phyloP scores from a whole-genome alignment of 164 flowering plant genomes.

The Sedum album region DNA sequence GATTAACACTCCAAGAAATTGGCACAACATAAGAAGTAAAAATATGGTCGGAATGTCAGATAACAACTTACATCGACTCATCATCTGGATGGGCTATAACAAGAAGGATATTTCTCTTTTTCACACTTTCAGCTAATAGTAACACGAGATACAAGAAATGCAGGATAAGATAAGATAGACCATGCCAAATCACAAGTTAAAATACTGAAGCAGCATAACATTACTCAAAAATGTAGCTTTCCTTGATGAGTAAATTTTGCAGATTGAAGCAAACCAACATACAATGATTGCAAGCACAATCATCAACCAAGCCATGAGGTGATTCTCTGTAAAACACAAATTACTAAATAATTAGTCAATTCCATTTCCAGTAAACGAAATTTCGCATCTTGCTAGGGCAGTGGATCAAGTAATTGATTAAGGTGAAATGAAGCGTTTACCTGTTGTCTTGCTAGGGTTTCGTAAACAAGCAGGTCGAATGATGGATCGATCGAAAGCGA shows the following conservation, averaged over 20 bases:
- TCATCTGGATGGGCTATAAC: conserved; percentile 96
- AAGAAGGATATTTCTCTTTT: conserved; percentile 58
- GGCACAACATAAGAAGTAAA: background rate
- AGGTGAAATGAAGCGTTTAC: too few relatives aligned
- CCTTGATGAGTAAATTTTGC: background rate
- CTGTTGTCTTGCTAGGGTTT: too few relatives aligned
- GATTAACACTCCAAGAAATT: background rate
- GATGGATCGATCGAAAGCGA: too few relatives aligned
- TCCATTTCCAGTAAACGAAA: too few relatives aligned
- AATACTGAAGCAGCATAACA: background rate
- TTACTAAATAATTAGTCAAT: too few relatives aligned
- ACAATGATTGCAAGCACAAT: background rate
- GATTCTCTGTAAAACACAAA: background rate
- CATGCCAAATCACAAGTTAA: background rate
- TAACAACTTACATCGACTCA: conserved; percentile 70
- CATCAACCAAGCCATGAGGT: conserved; percentile 1
- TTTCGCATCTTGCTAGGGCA: too few relatives aligned
- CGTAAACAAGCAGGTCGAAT: too few relatives aligned
- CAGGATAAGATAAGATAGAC: background rate
- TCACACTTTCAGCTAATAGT: background rate
- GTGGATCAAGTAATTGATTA: too few relatives aligned
- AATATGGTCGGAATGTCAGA: background rate
- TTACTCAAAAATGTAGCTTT: background rate
- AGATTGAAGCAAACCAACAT: background rate
- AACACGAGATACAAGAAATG: background rate